Evolutionary conservation across 164 flowering plant genomes (phyloP).

Genomic region (Chloranthus sessilifolius): DNA sequence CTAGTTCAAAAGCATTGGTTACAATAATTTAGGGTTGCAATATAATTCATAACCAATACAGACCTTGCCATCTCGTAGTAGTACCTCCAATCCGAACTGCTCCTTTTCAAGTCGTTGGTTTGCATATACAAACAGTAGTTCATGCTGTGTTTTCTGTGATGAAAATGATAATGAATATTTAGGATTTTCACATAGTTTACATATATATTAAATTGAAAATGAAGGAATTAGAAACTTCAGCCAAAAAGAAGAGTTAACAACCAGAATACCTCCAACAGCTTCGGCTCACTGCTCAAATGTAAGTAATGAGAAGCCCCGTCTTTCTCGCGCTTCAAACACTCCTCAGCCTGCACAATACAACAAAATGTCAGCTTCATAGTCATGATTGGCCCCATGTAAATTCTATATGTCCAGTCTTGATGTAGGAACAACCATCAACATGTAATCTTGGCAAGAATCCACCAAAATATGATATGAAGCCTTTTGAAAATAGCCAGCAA

Average conservation of each 20-base stretch:
- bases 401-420: too few species aligned
- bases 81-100: slow-evolving; percentile 43
- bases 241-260: too few species aligned
- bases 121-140: slow-evolving; percentile 24
- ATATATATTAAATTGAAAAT: slow-evolving; percentile 1
- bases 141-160: slow-evolving; percentile 36
- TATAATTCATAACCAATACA: too few species aligned
- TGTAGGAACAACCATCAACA: slow-evolving; percentile 51
- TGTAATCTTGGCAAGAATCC: slow-evolving; percentile 84
- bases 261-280: slow-evolving; percentile 86
- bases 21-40: too few species aligned
- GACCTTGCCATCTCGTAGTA: slow-evolving; percentile 54
- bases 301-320: slow-evolving; percentile 79
- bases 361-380: not conserved
- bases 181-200: too few species aligned
- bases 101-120: slow-evolving; percentile 47
- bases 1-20: too few species aligned
- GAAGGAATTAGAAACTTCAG: too few species aligned
- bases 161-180: too few species aligned
- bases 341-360: slow-evolving; percentile 69
- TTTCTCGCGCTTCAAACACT: slow-evolving; percentile 74
- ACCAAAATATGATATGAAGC: slow-evolving; percentile 75
- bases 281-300: slow-evolving; percentile 71
- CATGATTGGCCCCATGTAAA: too few species aligned
- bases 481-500: slow-evolving; percentile 70